Evolutionary conservation across 2,329 filamentous ascomycete genomes (phyloP).

Genomic region (Lojkania enalia): DNA sequence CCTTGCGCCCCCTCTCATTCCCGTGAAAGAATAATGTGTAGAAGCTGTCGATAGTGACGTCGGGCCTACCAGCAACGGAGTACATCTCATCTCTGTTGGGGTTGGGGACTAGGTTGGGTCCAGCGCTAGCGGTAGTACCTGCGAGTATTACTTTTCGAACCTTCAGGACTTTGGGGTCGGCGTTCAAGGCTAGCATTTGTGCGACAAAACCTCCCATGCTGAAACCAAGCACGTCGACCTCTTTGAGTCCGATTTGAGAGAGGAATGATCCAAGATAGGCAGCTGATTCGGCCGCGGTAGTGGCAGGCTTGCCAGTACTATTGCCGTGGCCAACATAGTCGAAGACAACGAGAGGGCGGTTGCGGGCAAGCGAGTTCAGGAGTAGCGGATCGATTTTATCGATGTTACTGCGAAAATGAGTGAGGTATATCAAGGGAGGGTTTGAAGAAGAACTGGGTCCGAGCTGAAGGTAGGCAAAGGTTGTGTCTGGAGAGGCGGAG

Average conservation of each 20-base stretch:
- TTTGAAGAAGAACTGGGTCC: neutral
- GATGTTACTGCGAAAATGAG: slow-evolving; percentile 10
- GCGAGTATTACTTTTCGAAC: neutral
- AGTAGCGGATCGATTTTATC: slow-evolving; percentile 8
- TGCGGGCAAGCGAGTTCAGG: slow-evolving; percentile 4
- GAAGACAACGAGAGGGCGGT: slow-evolving; percentile 3
- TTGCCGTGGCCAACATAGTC: slow-evolving; percentile 8
- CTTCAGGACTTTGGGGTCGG: neutral
- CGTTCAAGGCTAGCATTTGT: slow-evolving; percentile 5
- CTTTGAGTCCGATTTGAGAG: neutral
- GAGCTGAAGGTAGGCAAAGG: slow-evolving; percentile 1
- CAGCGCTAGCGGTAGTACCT: neutral
- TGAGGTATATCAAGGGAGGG: slow-evolving; percentile 6
- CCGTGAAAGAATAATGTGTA: slow-evolving; percentile 2
- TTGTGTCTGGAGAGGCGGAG: neutral
- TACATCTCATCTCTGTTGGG: neutral
- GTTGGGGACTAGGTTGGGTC: neutral
- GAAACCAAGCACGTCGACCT: slow-evolving; percentile 9
- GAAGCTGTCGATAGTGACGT: neutral
- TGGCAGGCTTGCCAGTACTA: neutral
- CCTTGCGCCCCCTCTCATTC: slow-evolving; percentile 1
- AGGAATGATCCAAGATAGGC: neutral
- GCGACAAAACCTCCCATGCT: slow-evolving; percentile 5
- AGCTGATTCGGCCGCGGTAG: neutral
- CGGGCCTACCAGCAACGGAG: neutral